Percentiles rank a stretch among this genome's conserved stretches.
Evolutionary conservation across 1,139 yeast species (phyloP).

Genomic region (Blastobotrys capitulatus): DNA sequence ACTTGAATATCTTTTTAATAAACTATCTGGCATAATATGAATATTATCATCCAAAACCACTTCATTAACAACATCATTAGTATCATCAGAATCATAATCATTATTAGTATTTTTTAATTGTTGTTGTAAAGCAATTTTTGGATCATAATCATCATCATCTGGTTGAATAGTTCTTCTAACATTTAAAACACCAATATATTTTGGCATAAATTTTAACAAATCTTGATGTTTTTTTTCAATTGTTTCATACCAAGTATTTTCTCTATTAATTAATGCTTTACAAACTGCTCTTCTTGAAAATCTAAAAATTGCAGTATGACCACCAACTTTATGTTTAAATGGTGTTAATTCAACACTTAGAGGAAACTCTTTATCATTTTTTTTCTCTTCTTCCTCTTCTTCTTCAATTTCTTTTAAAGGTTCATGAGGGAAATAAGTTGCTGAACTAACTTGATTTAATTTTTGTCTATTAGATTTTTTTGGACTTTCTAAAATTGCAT

Average conservation of each 20-base stretch:
- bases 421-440: conserved; percentile 63
- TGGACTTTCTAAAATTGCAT: neutral
- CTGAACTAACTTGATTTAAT: conserved; percentile 44
- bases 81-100: conserved; percentile 2
- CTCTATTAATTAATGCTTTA: conserved; percentile 84
- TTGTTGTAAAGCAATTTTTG: conserved; percentile 4
- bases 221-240: conserved; percentile 75
- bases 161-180: conserved; percentile 63
- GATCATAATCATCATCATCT: conserved; percentile 14
- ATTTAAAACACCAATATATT: conserved; percentile 86
- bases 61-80: conserved; percentile 35
- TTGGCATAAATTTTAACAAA: conserved; percentile 79
- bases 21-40: conserved; percentile 78
- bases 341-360: conserved; percentile 76
- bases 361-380: conserved; percentile 21
- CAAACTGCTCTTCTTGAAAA: conserved; percentile 94
- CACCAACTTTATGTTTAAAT: conserved; percentile 91
- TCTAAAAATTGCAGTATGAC: conserved; percentile 93
- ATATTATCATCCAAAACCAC: conserved; percentile 83
- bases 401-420: conserved; percentile 15
- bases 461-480: conserved; percentile 10
- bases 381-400: neutral
- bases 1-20: conserved; percentile 58
- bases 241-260: conserved; percentile 85
- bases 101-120: too few relatives aligned